Evolutionary conservation across 2,329 filamentous ascomycete genomes (phyloP).

Genomic region (Domatiomyces globalis): DNA sequence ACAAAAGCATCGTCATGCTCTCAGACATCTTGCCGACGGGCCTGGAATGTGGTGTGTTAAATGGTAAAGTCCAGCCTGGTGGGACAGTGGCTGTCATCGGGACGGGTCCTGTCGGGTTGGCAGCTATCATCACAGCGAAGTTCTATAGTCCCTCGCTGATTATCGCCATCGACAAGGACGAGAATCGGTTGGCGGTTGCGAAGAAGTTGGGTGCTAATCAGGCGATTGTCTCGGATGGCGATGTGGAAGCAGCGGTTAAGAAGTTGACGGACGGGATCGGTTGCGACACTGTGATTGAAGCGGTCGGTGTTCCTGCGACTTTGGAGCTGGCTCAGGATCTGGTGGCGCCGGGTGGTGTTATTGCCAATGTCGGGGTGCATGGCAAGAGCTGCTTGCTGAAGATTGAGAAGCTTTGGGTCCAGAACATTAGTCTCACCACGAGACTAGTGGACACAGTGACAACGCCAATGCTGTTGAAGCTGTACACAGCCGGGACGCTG

Average conservation of each 20-base stretch:
- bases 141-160: constrained; percentile 40
- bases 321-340: constrained; percentile 42
- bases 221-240: constrained; percentile 26
- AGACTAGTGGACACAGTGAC: constrained; percentile 35
- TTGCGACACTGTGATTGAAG: constrained; percentile 45
- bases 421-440: constrained; percentile 40
- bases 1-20: constrained; percentile 35
- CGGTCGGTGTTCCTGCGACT: constrained; percentile 40
- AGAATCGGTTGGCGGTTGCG: constrained; percentile 34
- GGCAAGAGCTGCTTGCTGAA: constrained; percentile 39
- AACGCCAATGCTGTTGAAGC: constrained; percentile 36
- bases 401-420: constrained; percentile 41
- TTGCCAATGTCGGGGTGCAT: constrained; percentile 47
- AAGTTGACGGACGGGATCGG: constrained; percentile 37
- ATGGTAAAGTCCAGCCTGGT: constrained; percentile 39
- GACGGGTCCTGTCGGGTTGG: constrained; percentile 43
- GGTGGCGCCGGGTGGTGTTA: constrained; percentile 38
- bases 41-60: constrained; percentile 40
- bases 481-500: constrained; percentile 30
- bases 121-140: constrained; percentile 39
- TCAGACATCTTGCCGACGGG: constrained; percentile 45
- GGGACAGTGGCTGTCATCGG: constrained; percentile 42
- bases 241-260: constrained; percentile 28
- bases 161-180: constrained; percentile 40
- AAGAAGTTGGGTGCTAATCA: constrained; percentile 36